Evolutionary conservation across 805 yeast genomes (phyloP).

Genomic region (Komagataella pseudopastoris): DNA sequence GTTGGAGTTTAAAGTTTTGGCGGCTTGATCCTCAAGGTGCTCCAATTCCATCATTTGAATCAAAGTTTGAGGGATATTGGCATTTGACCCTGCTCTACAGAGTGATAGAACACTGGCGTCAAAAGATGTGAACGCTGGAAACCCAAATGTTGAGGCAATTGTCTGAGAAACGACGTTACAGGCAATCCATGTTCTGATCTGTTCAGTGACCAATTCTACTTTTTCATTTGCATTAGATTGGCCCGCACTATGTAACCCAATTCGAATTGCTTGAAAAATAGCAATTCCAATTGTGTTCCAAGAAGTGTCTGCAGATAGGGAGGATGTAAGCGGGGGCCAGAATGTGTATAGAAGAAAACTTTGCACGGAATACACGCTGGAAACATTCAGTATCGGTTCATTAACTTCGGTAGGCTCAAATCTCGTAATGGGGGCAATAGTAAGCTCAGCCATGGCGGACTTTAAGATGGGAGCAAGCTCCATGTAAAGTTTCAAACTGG

Average conservation of each 20-base stretch:
- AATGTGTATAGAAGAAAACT: slow-evolving; percentile 78
- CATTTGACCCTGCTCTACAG: slow-evolving; percentile 17
- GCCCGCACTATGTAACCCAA: slow-evolving; percentile 82
- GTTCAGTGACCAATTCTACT: slow-evolving; percentile 51
- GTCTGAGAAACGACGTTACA: slow-evolving; percentile 85
- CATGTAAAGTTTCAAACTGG: slow-evolving; percentile 31
- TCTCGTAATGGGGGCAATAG: slow-evolving; percentile 81
- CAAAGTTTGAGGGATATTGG: slow-evolving; percentile 41
- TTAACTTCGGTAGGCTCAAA: slow-evolving; percentile 68
- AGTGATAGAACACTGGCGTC: slow-evolving; percentile 54
- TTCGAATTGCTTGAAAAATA: slow-evolving; percentile 79
- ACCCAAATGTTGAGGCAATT: slow-evolving; percentile 87
- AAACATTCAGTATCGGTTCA: slow-evolving; percentile 74
- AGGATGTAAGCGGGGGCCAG: slow-evolving; percentile 95
- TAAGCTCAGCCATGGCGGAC: slow-evolving; percentile 70
- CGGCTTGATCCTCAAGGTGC: slow-evolving; percentile 75
- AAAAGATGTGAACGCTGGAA: slow-evolving; percentile 83
- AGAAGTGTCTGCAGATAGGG: slow-evolving; percentile 87
- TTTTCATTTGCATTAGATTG: slow-evolving; percentile 30
- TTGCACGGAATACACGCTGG: slow-evolving; percentile 88
- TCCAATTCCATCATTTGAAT: slow-evolving; percentile 74
- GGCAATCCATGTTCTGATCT: slow-evolving; percentile 82
- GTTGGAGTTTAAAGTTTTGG: slow-evolving; percentile 62
- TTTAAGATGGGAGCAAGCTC: slow-evolving; percentile 58
- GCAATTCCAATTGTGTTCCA: slow-evolving; percentile 96